phyloP scores from a whole-genome alignment of 2,329 filamentous ascomycete genomes.

The Berkeleyomyces rouxiae region DNA sequence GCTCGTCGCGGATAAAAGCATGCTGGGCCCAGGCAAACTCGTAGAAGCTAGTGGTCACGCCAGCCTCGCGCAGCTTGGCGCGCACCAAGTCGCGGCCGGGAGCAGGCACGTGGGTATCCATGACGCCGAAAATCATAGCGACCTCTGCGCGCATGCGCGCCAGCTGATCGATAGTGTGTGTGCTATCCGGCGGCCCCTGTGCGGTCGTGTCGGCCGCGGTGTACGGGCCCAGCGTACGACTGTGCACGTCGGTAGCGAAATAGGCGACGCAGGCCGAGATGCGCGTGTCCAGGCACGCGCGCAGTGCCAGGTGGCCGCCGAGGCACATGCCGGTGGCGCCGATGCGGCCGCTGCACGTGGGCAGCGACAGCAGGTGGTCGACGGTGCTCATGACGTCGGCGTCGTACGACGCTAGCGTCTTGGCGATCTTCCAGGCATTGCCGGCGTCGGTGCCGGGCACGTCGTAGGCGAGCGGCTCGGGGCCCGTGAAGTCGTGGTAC shows the following conservation, averaged over 20 bases:
- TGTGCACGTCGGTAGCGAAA: conserved; percentile 87
- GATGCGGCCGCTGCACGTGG: conserved; percentile 66
- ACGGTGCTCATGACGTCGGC: conserved; percentile 55
- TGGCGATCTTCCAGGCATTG: conserved; percentile 71
- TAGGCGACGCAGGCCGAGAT: conserved; percentile 68
- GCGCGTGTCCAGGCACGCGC: conserved; percentile 51
- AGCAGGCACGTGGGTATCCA: conserved; percentile 77
- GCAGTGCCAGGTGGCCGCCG: conserved; percentile 67
- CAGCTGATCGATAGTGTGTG: conserved; percentile 38
- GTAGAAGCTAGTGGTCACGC: conserved; percentile 63
- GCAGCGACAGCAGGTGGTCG: conserved; percentile 51
- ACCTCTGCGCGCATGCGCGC: conserved; percentile 60
- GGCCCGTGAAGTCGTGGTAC: conserved; percentile 85
- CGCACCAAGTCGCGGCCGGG: conserved; percentile 71
- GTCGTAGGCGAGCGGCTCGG: conserved; percentile 72
- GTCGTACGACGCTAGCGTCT: conserved; percentile 77
- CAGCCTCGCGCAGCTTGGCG: conserved; percentile 60
- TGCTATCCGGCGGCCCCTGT: conserved; percentile 21
- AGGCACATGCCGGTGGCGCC: conserved; percentile 83
- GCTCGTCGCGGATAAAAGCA: conserved; percentile 84
- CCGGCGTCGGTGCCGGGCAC: conserved; percentile 73
- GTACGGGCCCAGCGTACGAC: conserved; percentile 52
- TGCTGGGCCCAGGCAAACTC: conserved; percentile 90
- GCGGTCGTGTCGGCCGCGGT: conserved; percentile 32
- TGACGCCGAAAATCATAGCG: conserved; percentile 80